phyloP scores from a whole-genome alignment of 169 alveolate species.

The Plasmodium cynomolgi region DNA sequence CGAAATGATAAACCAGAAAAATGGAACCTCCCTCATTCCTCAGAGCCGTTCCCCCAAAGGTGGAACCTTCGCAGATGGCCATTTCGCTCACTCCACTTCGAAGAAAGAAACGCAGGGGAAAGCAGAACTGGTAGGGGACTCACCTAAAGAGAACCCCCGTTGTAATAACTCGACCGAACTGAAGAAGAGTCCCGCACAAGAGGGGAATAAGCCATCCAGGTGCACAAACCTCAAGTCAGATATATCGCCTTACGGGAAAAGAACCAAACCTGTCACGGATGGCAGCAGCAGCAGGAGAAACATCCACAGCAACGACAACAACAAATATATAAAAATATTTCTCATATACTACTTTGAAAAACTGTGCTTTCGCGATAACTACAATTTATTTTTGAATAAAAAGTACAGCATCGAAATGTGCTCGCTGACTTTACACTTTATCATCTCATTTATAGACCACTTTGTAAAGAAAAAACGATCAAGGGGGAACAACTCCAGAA shows the following conservation, averaged over 20 bases:
- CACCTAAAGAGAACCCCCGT: background rate
- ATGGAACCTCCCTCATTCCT: background rate
- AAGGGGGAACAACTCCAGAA: background rate
- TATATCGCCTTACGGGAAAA: background rate
- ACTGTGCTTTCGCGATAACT: constrained; percentile 4
- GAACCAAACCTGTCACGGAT: background rate
- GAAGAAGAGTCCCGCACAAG: background rate
- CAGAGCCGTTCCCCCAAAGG: background rate
- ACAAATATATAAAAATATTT: constrained; percentile 1
- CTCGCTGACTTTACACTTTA: constrained; percentile 8
- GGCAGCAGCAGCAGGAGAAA: background rate
- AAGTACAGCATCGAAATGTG: constrained; percentile 49
- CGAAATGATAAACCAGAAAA: background rate
- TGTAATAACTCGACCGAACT: background rate
- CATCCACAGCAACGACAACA: background rate
- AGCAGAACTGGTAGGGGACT: background rate
- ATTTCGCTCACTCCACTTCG: background rate
- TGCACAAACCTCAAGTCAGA: background rate
- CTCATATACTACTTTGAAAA: constrained; percentile 31
- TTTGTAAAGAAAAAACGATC: constrained; percentile 1
- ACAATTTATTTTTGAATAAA: constrained; percentile 42
- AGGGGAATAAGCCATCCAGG: background rate
- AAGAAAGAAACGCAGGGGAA: background rate
- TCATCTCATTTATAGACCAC: constrained; percentile 31
- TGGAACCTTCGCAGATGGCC: background rate